Base-by-base conservation (phyloP, 208 protist species). In the Trypanosoma avium region DNA sequence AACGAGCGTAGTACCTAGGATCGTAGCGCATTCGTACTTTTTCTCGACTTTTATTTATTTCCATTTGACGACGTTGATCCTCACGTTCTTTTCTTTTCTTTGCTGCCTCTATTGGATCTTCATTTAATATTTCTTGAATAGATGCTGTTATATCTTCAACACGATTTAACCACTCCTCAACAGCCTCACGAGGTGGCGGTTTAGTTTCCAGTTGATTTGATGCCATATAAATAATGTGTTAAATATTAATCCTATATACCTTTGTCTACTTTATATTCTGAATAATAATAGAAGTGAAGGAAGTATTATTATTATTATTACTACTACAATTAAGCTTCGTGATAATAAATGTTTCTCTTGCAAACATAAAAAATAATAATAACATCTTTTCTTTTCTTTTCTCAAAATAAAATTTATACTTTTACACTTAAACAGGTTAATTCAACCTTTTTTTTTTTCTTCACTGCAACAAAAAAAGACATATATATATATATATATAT, bases 21-120 rank as follows among this genome's bases (percentile, higher is more conserved):
- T 84, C 69, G 45, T 84, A 84, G 8, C 77, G 77, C 68, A 77
- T 79, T 43, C 77, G 67, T n/a, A 73, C 46, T 22, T 68, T 63
- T 19, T 69, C 73, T 8, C 46, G 49, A 17, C 46, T 58, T 22
- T 60, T 55, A 2, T 38, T 40, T 3, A 33, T 46, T 45, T 54
- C 57, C 4, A 33, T 30, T 48, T 58, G 45, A 26, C 49, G 46
- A 3, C 60, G 53, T 5, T 27, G 47, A 12, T 24, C 53, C 53
- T 84, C 73, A n/a, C 73, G 73, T n/a, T 40, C 56, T 21, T 66
- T 5, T 19, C 57, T 40, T 45, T 38, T 60, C 43, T 19, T 29
- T 17, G 29, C 56, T 19, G 66, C 69, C 22, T 77, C 69, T 54
- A 72, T 48, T 7, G 78, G 73, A 48, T 80, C 73, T 50, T 62